Evolutionary conservation across 257 asterid species (phyloP), one percentile per base, ranked within the genome.

Genomic region (Solanum stenotomum): DNA sequence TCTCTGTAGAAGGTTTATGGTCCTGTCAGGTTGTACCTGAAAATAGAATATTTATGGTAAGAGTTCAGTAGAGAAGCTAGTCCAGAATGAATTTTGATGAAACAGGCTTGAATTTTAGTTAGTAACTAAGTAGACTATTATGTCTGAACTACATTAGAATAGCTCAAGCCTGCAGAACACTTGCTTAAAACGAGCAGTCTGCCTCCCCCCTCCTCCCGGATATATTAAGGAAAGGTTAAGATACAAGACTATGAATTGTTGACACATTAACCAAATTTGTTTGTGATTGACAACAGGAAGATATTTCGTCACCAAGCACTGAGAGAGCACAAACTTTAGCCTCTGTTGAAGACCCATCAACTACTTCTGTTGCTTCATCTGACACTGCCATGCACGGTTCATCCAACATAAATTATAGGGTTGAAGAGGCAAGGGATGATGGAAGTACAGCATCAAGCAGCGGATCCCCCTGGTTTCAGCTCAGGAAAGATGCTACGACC

Each of bases 381-480:
- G 91, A 90, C 85, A 89, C 90, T 71, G 93, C 88, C 87, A 89
- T 88, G 86, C 89, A 90, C 68, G 92, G 89, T 83, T 83, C 93
- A 70, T 84, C 87, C 87, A 83, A 86, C 67, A 83, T 86, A 75
- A 92, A 92, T 87, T 83, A 89, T 88, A 90, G 90, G 89, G 91
- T 89, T 86, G 91, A 92, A 49, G 96, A 91, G 89, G 95, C 92
- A 91, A 92, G 99, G 91, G 98, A 97, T 92, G 93, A 93, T 89
- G 99, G 99, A 87, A 93, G 96, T 88, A 94, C 94, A 88, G 98
- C 99, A 90, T 97, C 99, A 88, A 94, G 98, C 92, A 97, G 99
- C 87, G 99, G 96, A 84, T 94, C 99, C 87, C 94, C 98, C 29
- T 97, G 99, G 99, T 94, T 94, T 90, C 90, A 92, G 83, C 92